These are phyloP conservation scores for Candida sanyaensis DNA, from an alignment of 1,139 yeast genomes.

Conservation along the genomic window DNA sequence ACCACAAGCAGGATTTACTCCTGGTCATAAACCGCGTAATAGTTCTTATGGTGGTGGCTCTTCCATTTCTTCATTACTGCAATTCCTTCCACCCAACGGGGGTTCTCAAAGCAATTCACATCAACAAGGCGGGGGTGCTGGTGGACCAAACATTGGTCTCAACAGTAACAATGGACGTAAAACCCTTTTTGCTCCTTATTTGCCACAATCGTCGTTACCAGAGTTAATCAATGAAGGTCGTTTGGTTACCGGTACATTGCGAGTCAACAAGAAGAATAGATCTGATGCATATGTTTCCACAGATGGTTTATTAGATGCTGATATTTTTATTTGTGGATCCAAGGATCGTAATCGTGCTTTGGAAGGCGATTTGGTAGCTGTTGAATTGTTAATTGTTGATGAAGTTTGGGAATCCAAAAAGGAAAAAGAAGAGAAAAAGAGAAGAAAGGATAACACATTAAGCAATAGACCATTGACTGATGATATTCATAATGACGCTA, in stretches of 20 bases:
- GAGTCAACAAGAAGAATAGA: constrained; percentile 94
- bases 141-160: constrained; percentile 22
- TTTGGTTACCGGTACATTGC: constrained; percentile 85
- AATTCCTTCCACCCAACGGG: constrained; percentile 31
- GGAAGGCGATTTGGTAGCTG: constrained; percentile 96
- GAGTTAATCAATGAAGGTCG: constrained; percentile 87
- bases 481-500: constrained; percentile 72
- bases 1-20: constrained; percentile 60
- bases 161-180: constrained; percentile 54
- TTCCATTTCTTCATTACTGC: constrained; percentile 61
- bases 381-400: constrained; percentile 89
- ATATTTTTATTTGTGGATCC: constrained; percentile 97
- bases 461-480: constrained; percentile 47
- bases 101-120: neutral
- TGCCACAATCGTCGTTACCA: constrained; percentile 92
- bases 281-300: constrained; percentile 98
- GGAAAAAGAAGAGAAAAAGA: constrained; percentile 95
- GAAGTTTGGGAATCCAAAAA: constrained; percentile 97
- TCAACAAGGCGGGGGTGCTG: constrained; percentile 14
- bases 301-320: constrained; percentile 93
- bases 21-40: constrained; percentile 77
- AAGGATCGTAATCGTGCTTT: constrained; percentile 96
- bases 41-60: constrained; percentile 62
- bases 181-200: constrained; percentile 91
- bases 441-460: constrained; percentile 72